Base-by-base conservation (phyloP, 1,139 yeast species). In the Meyerozyma guilliermondii region DNA sequence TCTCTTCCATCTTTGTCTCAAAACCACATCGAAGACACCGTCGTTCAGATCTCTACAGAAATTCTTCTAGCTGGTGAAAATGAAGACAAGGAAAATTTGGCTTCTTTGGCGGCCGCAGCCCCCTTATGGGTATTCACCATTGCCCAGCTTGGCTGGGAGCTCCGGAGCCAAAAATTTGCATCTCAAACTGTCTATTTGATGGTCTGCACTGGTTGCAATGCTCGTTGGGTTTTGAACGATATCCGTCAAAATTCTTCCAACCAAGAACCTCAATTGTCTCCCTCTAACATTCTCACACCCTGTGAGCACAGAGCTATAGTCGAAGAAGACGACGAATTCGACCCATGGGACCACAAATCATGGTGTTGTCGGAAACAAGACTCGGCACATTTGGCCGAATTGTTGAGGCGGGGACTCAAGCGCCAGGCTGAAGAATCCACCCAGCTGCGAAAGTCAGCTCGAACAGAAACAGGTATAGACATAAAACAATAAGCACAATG, bases 361-460 rank as follows among this genome's bases (percentile, higher is more conserved):
- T 71, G 75, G 75, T 71, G 77, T 50, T 50, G 62, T 39, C 20
- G 53, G 51, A 10, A 41, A 42, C 17, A 60, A 54, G 17, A 43
- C 52, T 46, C 42, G 48, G 20, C 39, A 56, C 24, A 60, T 54
- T 8, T 41, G 45, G 22, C 47, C 44, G 20, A 42, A 29, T 6
- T 17, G 38, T 6, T 17, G 35, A 27, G 11, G 2, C 14, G 33
- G 14, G 33, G 33, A 5, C 18, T 13, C 33, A 29, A 29, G 16
- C 33, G 33, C 10, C 33, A 29, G 10, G 33, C 16, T 14, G 16
- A n/a, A 11, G 18, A 13, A 5, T 13, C 14, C 11, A 9, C 14
- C 33, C 7, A 9, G 10, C 33, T 16, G 9, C 14, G 33, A 29
- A 29, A 29, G 20, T 3, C 16, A 8, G 16, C 33, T 14, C 16